A percentile compares a stretch with the other conserved stretches of the same genome.
These are phyloP conservation scores for Herpetomonas tarakana DNA, from an alignment of 208 protist genomes.

Conservation along the genomic window DNA sequence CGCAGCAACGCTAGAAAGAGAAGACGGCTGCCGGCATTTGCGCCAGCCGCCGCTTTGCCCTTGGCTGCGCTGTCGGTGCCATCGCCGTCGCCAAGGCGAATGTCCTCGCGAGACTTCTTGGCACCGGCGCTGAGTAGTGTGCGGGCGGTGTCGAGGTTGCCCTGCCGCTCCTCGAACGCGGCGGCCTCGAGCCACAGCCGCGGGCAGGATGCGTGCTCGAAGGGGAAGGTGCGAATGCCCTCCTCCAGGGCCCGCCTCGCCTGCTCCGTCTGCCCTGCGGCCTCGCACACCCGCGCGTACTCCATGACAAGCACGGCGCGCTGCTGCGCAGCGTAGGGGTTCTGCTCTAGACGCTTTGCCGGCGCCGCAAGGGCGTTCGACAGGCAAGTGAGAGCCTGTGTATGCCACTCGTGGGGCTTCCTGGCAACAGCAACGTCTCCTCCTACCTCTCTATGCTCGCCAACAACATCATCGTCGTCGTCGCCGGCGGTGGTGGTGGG, in stretches of 20 bases:
- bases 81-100: neutral
- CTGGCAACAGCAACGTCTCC: too few species aligned
- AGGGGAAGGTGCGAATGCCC: constrained; percentile 74
- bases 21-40: neutral
- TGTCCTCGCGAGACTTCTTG: neutral
- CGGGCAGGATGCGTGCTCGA: constrained; percentile 52
- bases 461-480: constrained; percentile 6
- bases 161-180: constrained; percentile 60
- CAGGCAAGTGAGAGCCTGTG: neutral
- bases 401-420: neutral
- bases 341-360: constrained; percentile 15
- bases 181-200: constrained; percentile 80
- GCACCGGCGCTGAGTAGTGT: constrained; percentile 44
- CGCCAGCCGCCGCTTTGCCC: constrained; percentile 29
- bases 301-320: constrained; percentile 70
- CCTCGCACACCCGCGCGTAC: constrained; percentile 47
- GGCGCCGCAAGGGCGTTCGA: constrained; percentile 3
- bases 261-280: constrained; percentile 20
- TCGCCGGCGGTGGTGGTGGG: neutral
- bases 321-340: constrained; percentile 50
- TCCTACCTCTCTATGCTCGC: constrained; percentile 17
- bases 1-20: constrained; percentile 29
- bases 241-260: constrained; percentile 47
- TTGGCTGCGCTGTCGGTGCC: constrained; percentile 39
- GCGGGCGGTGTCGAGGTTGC: constrained; percentile 43